Base-by-base conservation (phyloP, 2,329 filamentous ascomycete species). In the Cercospora zeina region DNA sequence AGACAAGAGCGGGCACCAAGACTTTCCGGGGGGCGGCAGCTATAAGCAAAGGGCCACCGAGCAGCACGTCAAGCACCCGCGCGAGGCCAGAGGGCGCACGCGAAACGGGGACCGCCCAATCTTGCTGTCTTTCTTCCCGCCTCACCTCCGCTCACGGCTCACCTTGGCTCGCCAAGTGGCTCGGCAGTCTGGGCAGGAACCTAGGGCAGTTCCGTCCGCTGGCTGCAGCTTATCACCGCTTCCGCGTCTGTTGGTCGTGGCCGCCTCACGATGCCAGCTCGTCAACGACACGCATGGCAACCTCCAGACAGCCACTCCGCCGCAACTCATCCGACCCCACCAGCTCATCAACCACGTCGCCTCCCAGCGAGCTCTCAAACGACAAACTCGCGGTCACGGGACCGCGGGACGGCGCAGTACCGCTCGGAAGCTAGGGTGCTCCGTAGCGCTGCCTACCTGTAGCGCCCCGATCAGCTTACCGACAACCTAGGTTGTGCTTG, bases 1-100 rank as follows among this genome's bases (percentile, higher is more conserved):
- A 47, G 36, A 24, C 56, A 33, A 51, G 56, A 59, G 55, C 55
- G 55, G 39, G 50, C 33, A 58, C 55, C 55, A 58, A 58, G 55
- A 58, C 55, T 58, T 58, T 58, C 24, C 33, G 30, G 45, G 56
- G 56, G 45, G 19, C 19, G 31, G 33, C 39, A 34, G 49, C 55
- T 58, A 51, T 59, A 59, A 51, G 56, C 5, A 31, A 51, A 24
- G 42, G n/a, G 39, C 55, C 24, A 14, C 30, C 21, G 27, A n/a
- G n/a, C 39, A 27, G 21, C 8, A 27, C 34, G 16, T 37, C 34
- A 31, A 30, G 19, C 4, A 49, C 33, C 54, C 19, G 54, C 54
- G 34, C 19, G 36, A 56, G 30, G 19, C 16, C 19, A 42, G 21
- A 39, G 21, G 34, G 37, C 54, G 37, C 34, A 56, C 34, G 54